Base-by-base conservation (phyloP, 495 filamentous ascomycete genomes). In the Penicillium mononematosum region DNA sequence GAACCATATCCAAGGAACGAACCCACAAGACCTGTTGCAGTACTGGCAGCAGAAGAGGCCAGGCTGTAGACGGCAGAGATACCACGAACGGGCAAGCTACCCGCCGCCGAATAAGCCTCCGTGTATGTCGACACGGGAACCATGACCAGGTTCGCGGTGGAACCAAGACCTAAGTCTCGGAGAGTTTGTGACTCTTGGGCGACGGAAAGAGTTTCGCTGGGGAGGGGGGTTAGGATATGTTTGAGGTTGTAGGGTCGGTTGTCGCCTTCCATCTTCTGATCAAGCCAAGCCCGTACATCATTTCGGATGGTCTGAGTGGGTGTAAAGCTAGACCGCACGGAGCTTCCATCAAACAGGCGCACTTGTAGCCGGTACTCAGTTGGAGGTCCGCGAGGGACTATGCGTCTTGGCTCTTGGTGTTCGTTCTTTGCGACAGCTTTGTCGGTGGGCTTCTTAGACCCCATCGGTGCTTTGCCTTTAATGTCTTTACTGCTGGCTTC, bases 91-190 rank as follows among this genome's bases (percentile, higher is more conserved):
- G 80, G 74, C 2, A 83, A 50, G 43, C 78, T 75, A 10, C 64
- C 73, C 0, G 67, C 52, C 1, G 68, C 59, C 0, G 72, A 59
- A 60, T 93, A 92, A 0, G 88, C 87, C 6, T 81, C 74, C 0
- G 80, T 79, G 58, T 81, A 87, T 4, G 77, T 81, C 22, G 78
- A 69, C 2, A 88, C 82, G 0, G 89, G 88, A 2, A 95, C 79
- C 52, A 97, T 83, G 39, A 97, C 88, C 1, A 98, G 76, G 4
- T 88, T 98, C 3, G 91, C 88, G 1, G 82, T 89, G 0, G 93
- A 91, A 6, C 82, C 78, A 2, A 96, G 76, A 9, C 83, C 87
- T 14, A 96, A 75, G 2, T 86, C 83, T 12, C 73, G 68, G 0
- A 96, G 78, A 0, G 80, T 78, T 42, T 84, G 75, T 31, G 80